Percentiles rank a stretch among this genome's conserved stretches.
phyloP scores from a whole-genome alignment of 371 early-diverging fungal species.

The Mucor circinelloides region DNA sequence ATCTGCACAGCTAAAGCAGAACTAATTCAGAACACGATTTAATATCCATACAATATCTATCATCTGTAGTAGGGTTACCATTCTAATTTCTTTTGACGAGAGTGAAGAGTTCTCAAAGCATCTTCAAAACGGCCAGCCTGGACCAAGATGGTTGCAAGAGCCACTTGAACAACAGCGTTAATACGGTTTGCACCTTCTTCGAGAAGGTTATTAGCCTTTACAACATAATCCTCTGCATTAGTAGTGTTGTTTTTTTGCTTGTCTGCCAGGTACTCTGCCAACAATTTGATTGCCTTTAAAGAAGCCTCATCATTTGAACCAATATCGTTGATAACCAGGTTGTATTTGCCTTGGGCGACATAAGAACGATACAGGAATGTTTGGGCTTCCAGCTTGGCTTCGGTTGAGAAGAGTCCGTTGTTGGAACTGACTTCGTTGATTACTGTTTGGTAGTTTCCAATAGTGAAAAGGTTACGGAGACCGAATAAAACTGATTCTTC shows the following conservation, averaged over 20 bases:
- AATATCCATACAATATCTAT: background rate
- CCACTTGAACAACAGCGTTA: slow-evolving; percentile 50
- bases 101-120: slow-evolving; percentile 66
- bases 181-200: slow-evolving; percentile 49
- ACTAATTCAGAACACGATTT: slow-evolving; percentile 34
- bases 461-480: slow-evolving; percentile 69
- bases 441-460: slow-evolving; percentile 70
- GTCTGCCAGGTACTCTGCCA: slow-evolving; percentile 56
- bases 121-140: slow-evolving; percentile 51
- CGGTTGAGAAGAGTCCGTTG: slow-evolving; percentile 44
- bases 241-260: slow-evolving; percentile 31
- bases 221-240: slow-evolving; percentile 30
- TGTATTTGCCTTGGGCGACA: slow-evolving; percentile 67
- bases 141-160: slow-evolving; percentile 45
- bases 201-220: slow-evolving; percentile 46
- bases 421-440: slow-evolving; percentile 69
- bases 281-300: slow-evolving; percentile 56
- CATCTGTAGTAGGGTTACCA: slow-evolving; percentile 49
- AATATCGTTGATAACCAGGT: slow-evolving; percentile 62
- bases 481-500: slow-evolving; percentile 67
- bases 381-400: slow-evolving; percentile 56
- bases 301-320: slow-evolving; percentile 42
- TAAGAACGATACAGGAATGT: slow-evolving; percentile 68
- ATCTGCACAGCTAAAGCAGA: slow-evolving; percentile 78
- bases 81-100: slow-evolving; percentile 78